phyloP scores from a whole-genome alignment of 2,329 filamentous ascomycete genomes.

The Aspergillus sp. region DNA sequence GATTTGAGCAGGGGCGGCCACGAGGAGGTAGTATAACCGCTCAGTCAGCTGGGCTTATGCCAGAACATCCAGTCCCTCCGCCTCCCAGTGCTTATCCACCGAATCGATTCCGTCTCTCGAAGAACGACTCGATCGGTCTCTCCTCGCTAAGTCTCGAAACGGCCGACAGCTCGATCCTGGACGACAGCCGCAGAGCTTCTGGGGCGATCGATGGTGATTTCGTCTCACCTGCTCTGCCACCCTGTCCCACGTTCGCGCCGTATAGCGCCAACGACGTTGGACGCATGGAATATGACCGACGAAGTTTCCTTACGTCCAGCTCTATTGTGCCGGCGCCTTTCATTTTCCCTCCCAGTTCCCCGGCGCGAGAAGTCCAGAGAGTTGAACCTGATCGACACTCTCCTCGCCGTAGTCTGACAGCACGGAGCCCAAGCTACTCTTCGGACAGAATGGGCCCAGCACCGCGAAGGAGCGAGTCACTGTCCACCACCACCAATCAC shows the following conservation, averaged over 20 bases:
- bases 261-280: slow-evolving; percentile 40
- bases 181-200: slow-evolving; percentile 29
- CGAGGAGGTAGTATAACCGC: slow-evolving; percentile 35
- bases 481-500: slow-evolving; percentile 24
- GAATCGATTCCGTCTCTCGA: slow-evolving; percentile 33
- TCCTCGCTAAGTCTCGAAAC: slow-evolving; percentile 40
- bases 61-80: slow-evolving; percentile 38
- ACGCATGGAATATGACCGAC: slow-evolving; percentile 28
- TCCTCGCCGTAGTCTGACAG: slow-evolving; percentile 37
- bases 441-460: slow-evolving; percentile 24
- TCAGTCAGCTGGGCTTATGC: slow-evolving; percentile 33
- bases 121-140: slow-evolving; percentile 36
- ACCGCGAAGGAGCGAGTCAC: slow-evolving; percentile 33
- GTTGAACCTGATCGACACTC: slow-evolving; percentile 22
- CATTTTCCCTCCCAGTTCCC: slow-evolving; percentile 27
- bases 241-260: slow-evolving; percentile 36
- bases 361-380: slow-evolving; percentile 22
- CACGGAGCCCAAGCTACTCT: slow-evolving; percentile 27
- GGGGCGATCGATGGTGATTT: slow-evolving; percentile 29
- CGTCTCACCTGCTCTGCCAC: slow-evolving; percentile 32
- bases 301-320: slow-evolving; percentile 26
- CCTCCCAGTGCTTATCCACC: slow-evolving; percentile 31
- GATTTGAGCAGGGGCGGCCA: slow-evolving; percentile 25
- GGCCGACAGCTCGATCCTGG: slow-evolving; percentile 39
- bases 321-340: slow-evolving; percentile 26